A percentile compares a stretch with the other conserved stretches of the same genome.
phyloP scores from a whole-genome alignment of 2,329 filamentous ascomycete species.

The Didymella pinodella region DNA sequence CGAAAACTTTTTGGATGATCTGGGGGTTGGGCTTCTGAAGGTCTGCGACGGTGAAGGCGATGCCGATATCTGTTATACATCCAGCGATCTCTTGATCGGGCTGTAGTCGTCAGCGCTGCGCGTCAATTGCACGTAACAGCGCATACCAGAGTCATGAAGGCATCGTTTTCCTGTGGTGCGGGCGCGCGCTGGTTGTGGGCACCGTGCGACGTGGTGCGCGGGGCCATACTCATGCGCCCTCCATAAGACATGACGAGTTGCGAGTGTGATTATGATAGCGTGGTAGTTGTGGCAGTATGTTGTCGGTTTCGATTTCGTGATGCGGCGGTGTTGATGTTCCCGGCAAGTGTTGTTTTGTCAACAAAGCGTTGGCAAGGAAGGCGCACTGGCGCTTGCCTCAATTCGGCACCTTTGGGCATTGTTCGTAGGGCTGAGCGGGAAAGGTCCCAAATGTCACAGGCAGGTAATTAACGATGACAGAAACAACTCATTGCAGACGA shows the following conservation, averaged over 20 bases:
- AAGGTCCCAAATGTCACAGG: not conserved
- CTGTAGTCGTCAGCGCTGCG: slow-evolving; percentile 50
- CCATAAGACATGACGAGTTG: slow-evolving; percentile 56
- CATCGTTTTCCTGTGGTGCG: slow-evolving; percentile 56
- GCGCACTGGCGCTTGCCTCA: slow-evolving; percentile 15
- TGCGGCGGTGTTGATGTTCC: slow-evolving; percentile 12
- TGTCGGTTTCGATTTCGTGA: slow-evolving; percentile 6
- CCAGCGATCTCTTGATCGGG: slow-evolving; percentile 84
- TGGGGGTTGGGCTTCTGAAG: slow-evolving; percentile 92
- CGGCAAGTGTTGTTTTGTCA: slow-evolving; percentile 25
- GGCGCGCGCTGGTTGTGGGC: slow-evolving; percentile 49
- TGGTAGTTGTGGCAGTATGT: not conserved
- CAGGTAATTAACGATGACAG: not conserved
- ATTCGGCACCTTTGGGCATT: slow-evolving; percentile 21
- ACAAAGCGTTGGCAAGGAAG: slow-evolving; percentile 22
- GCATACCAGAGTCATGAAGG: slow-evolving; percentile 60
- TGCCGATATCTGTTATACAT: slow-evolving; percentile 96
- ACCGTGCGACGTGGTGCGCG: slow-evolving; percentile 47
- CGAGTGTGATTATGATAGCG: slow-evolving; percentile 3
- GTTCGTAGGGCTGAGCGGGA: not conserved
- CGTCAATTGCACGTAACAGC: not conserved
- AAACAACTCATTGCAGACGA: not conserved
- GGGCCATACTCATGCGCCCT: slow-evolving; percentile 60
- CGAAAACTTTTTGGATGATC: slow-evolving; percentile 96
- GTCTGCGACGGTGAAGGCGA: slow-evolving; percentile 84